These are phyloP conservation scores for Aspergillus ibericus DNA, from an alignment of 2,329 filamentous ascomycete species.

Conservation along the genomic window DNA sequence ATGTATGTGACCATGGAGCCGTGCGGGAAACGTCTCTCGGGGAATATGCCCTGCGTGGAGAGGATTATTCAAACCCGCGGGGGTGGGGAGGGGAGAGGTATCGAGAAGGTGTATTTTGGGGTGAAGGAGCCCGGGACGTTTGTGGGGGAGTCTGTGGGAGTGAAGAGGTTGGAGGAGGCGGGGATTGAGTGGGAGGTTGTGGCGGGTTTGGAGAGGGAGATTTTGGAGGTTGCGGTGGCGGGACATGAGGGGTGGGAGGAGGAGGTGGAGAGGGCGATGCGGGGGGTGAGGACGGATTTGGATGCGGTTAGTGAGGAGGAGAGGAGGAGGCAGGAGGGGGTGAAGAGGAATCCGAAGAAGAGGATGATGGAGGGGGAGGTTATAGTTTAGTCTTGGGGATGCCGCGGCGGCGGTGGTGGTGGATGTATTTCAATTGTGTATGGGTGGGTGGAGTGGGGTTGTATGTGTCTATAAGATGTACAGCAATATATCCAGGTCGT, in stretches of 20 bases:
- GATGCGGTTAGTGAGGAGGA: constrained; percentile 43
- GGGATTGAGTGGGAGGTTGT: constrained; percentile 75
- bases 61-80: constrained; percentile 64
- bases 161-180: constrained; percentile 65
- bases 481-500: too few species aligned
- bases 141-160: constrained; percentile 77
- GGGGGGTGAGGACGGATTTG: constrained; percentile 34
- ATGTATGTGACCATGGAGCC: constrained; percentile 88
- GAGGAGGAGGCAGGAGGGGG: constrained; percentile 36
- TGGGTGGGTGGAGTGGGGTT: too few species aligned
- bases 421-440: too few species aligned
- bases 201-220: constrained; percentile 74
- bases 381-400: neutral
- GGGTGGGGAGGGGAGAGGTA: constrained; percentile 53
- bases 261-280: constrained; percentile 29
- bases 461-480: too few species aligned
- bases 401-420: neutral
- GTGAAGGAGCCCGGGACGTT: constrained; percentile 89
- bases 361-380: constrained; percentile 45
- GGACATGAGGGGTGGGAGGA: constrained; percentile 61
- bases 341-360: constrained; percentile 48
- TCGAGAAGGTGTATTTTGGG: constrained; percentile 80
- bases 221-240: constrained; percentile 76
- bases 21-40: constrained; percentile 47
- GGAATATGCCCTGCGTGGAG: constrained; percentile 64